phyloP scores from a whole-genome alignment of 768 basidiomycete species.

The Mycena capillaripes region DNA sequence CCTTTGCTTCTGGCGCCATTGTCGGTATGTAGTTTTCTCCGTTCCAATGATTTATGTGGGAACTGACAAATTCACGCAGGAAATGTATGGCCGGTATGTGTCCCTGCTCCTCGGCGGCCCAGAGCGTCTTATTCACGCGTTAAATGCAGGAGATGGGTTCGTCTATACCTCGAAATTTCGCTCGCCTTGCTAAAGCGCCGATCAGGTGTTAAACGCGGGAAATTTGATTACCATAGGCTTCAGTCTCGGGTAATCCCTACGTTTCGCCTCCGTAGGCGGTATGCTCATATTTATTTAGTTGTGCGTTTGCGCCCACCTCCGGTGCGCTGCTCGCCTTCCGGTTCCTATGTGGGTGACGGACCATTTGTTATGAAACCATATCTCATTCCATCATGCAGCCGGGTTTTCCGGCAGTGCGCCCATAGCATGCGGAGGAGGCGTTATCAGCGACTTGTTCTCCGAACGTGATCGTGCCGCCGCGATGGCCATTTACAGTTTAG shows the following conservation, averaged over 20 bases:
- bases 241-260: slow-evolving; percentile 53
- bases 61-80: slow-evolving; percentile 19
- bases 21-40: slow-evolving; percentile 18
- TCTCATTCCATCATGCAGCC: slow-evolving; percentile 47
- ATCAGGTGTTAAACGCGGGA: slow-evolving; percentile 41
- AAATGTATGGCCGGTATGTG: slow-evolving; percentile 38
- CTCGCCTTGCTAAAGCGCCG: background rate
- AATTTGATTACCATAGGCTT: slow-evolving; percentile 66
- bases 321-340: slow-evolving; percentile 66
- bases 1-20: slow-evolving; percentile 55
- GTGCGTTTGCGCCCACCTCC: slow-evolving; percentile 66
- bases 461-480: slow-evolving; percentile 70
- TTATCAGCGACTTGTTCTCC: slow-evolving; percentile 67
- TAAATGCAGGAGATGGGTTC: slow-evolving; percentile 32
- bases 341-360: slow-evolving; percentile 59
- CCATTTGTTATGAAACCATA: background rate
- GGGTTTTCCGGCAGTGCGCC: slow-evolving; percentile 69
- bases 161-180: background rate
- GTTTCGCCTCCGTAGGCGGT: background rate
- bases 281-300: slow-evolving; percentile 37
- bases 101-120: background rate
- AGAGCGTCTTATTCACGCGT: background rate
- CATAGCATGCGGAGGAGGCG: slow-evolving; percentile 67
- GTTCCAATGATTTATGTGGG: background rate
- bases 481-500: slow-evolving; percentile 68